Conservation (phyloP, 2,329 filamentous ascomycete genomes). For the Pyrenochaeta sp. region DNA sequence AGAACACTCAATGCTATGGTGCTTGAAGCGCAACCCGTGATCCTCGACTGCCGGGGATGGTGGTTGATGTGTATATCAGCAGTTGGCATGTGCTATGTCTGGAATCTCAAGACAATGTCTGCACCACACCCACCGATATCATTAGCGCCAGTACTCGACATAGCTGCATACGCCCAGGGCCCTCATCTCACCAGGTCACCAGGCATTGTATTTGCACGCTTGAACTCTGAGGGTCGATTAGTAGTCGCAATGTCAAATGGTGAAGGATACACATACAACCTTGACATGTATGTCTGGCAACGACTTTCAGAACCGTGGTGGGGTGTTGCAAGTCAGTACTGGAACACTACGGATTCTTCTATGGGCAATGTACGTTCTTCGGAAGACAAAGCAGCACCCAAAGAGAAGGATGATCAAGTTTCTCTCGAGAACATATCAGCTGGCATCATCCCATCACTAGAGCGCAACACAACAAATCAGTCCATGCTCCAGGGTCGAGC, state of each 20-base stretch:
- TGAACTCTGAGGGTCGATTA: conserved; percentile 86
- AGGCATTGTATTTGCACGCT: conserved; percentile 85
- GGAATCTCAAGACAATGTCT: conserved; percentile 84
- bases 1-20: conserved; percentile 84
- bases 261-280: conserved; percentile 90
- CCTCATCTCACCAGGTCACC: conserved; percentile 81
- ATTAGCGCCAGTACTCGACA: conserved; percentile 85
- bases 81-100: conserved; percentile 88
- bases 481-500: conserved; percentile 90
- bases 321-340: conserved; percentile 97
- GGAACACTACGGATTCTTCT: conserved; percentile 95
- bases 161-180: conserved; percentile 80
- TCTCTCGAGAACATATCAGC: conserved; percentile 74
- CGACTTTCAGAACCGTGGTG: conserved; percentile 97
- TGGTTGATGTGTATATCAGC: conserved; percentile 92
- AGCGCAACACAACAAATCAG: conserved; percentile 93
- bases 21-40: conserved; percentile 90
- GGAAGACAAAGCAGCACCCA: conserved; percentile 30
- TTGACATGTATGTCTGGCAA: conserved; percentile 89
- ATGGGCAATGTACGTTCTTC: conserved; percentile 80
- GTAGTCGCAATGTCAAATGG: conserved; percentile 93
- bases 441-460: conserved; percentile 90
- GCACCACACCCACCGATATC: conserved; percentile 91
- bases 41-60: conserved; percentile 86
- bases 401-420: conserved; percentile 56